These are phyloP conservation scores for Aphanocladium album DNA, from an alignment of 2,329 filamentous ascomycete genomes.

Conservation along the genomic window DNA sequence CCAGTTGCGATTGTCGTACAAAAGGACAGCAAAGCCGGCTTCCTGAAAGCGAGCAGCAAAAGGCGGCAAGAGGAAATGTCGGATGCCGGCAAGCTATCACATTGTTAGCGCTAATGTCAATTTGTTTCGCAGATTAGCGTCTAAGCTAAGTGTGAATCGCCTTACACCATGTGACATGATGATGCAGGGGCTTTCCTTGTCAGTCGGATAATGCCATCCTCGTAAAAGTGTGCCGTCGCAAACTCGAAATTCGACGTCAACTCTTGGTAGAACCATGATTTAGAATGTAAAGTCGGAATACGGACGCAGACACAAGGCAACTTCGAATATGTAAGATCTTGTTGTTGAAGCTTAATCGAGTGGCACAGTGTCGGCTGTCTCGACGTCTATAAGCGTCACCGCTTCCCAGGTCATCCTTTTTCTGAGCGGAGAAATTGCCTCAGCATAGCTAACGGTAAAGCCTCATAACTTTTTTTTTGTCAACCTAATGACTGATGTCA, in stretches of 20 bases:
- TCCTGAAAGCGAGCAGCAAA: conserved; percentile 15
- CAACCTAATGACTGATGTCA: background rate
- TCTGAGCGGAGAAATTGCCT: background rate
- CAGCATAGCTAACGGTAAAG: background rate
- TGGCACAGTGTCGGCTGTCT: background rate
- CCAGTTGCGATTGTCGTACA: conserved; percentile 17
- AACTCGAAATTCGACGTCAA: background rate
- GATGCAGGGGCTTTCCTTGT: background rate
- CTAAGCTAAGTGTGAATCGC: background rate
- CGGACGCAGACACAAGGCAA: too few species aligned
- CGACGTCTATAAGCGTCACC: background rate
- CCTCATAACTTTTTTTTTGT: background rate
- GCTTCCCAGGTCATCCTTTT: background rate
- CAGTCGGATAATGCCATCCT: background rate
- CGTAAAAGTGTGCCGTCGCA: background rate
- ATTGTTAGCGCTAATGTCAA: too few species aligned
- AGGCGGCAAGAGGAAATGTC: conserved; percentile 12
- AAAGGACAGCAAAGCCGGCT: conserved; percentile 12
- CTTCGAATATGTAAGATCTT: too few species aligned
- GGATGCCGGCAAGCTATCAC: background rate
- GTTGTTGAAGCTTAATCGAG: too few species aligned
- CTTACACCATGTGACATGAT: background rate
- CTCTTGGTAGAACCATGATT: background rate
- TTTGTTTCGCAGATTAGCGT: background rate
- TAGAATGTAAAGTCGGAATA: background rate